These are phyloP conservation scores for Eimeria zaria DNA, from an alignment of 169 alveolate genomes.

Conservation along the genomic window DNA sequence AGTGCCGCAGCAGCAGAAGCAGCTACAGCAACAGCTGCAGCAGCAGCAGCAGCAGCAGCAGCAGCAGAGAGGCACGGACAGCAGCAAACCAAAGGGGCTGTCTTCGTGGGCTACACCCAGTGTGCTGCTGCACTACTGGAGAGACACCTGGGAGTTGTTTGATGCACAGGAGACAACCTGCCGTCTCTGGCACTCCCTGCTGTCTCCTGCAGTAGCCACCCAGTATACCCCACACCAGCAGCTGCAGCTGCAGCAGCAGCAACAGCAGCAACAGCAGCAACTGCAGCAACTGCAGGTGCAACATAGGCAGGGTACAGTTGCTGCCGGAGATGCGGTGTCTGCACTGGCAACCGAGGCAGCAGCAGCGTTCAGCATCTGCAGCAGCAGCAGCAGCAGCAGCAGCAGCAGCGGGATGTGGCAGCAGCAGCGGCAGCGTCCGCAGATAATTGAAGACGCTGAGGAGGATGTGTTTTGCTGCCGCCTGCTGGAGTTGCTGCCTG, in stretches of 20 bases:
- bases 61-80: neutral
- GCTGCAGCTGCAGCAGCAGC: slow-evolving; percentile 35
- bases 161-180: neutral
- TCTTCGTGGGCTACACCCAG: slow-evolving; percentile 64
- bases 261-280: neutral
- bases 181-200: slow-evolving; percentile 17
- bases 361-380: neutral
- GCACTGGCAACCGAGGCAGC: neutral
- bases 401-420: neutral
- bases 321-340: neutral
- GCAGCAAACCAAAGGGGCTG: slow-evolving; percentile 44
- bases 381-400: slow-evolving; percentile 40
- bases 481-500: slow-evolving; percentile 19
- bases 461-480: slow-evolving; percentile 32
- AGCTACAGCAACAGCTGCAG: neutral
- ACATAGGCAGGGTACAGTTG: neutral
- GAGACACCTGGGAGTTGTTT: slow-evolving; percentile 8
- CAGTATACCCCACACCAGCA: neutral
- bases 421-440: slow-evolving; percentile 25
- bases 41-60: slow-evolving; percentile 21
- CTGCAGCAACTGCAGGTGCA: neutral
- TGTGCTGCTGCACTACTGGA: slow-evolving; percentile 44
- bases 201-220: slow-evolving; percentile 23
- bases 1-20: neutral
- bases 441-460: neutral